Conservation (phyloP, 257 asterid species). For the Handroanthus guayacan region DNA sequence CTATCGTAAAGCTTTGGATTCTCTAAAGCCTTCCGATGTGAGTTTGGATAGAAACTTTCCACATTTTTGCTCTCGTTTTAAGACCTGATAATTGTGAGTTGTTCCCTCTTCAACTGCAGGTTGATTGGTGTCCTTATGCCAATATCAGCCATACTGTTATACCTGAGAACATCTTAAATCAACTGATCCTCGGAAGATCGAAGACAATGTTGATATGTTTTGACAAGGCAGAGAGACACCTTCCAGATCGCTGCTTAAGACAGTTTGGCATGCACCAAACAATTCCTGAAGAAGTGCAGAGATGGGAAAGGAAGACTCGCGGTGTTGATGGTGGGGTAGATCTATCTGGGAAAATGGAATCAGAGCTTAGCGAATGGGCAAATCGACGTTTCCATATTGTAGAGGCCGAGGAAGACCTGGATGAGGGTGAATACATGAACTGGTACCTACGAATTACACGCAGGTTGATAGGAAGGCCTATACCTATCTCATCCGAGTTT, state of each 20-base stretch:
- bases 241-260: constrained; percentile 92
- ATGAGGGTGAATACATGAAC: constrained; percentile 83
- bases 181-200: constrained; percentile 87
- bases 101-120: constrained; percentile 51
- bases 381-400: constrained; percentile 76
- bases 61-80: background rate
- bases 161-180: constrained; percentile 74
- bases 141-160: constrained; percentile 83
- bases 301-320: constrained; percentile 97
- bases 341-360: constrained; percentile 82
- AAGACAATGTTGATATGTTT: constrained; percentile 96
- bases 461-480: constrained; percentile 83
- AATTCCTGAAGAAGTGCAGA: constrained; percentile 76
- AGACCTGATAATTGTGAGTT: constrained; percentile 17
- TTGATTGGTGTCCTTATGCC: constrained; percentile 94
- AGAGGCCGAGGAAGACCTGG: constrained; percentile 84
- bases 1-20: constrained; percentile 85
- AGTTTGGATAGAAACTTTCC: constrained; percentile 32
- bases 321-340: constrained; percentile 97
- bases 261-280: constrained; percentile 92
- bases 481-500: constrained; percentile 89
- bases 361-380: constrained; percentile 88
- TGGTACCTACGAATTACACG: constrained; percentile 85
- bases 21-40: constrained; percentile 63
- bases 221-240: constrained; percentile 97